Evolutionary conservation across 768 basidiomycete genomes (phyloP), one percentile per base, ranked within the genome.

Genomic region (Panus rudis): DNA sequence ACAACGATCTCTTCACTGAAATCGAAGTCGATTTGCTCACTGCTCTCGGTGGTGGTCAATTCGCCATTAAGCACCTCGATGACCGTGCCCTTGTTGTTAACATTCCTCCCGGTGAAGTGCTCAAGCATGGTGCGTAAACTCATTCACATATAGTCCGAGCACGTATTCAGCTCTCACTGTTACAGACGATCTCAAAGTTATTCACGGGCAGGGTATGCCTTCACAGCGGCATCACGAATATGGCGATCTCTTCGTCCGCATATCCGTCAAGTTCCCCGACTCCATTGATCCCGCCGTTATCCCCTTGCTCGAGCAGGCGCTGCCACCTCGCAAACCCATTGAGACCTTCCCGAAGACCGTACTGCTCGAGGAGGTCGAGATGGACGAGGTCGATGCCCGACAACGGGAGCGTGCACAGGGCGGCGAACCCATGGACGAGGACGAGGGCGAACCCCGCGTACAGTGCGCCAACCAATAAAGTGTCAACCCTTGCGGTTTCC

Each of bases 191-290:
- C 58, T 92, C 57, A 97, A 96, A 67, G 83, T 93, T 51, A 84
- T 99, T 54, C 77, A 77, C 38, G 89, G 87, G 4, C 93, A 98
- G 67, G 96, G 96, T 49, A 99, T 99, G 96, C 96, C 94, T 11
- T 97, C 96, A 39, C 88, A 88, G 63, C 82, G 96, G 48, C 94
- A 98, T 66, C 96, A 98, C 67, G 92, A 99, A 60, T 78, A 82
- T 30, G 96, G 96, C 28, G 92, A 98, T 65, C 76, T 99, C 47
- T 92, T 79, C 61, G 75, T 99, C 64, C 86, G 82, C 59, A 67
- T 98, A 53, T 72, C 73, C 49, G 88, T 99, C 58, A 78, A 73
- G 46, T 99, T 98, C 79, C 96, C 96, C 27, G 88, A 92, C 23
- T 58, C 65, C 43, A 76, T 99, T 62, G 76, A 84, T 46, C 69